Conservation (phyloP, 1,139 yeast genomes). For the Nadsonia commutata region DNA sequence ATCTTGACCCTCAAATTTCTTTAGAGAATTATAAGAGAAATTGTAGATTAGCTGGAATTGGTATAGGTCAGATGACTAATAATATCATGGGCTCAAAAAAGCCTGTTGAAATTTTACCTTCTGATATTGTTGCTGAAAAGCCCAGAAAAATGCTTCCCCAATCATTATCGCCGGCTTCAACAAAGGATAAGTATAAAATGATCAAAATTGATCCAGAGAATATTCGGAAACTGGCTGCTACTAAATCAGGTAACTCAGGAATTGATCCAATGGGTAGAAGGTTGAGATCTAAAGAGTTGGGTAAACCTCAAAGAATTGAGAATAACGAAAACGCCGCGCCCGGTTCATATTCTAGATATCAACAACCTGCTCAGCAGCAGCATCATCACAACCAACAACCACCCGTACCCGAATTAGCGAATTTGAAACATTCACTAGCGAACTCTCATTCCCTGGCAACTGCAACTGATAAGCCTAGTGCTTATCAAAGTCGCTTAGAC, state of each 20-base stretch:
- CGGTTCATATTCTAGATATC: too few species aligned
- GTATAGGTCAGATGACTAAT: background rate
- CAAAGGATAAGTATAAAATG: conserved; percentile 76
- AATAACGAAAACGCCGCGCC: background rate
- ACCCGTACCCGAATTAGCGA: background rate
- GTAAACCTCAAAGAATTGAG: conserved; percentile 2
- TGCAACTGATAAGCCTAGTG: background rate
- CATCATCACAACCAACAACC: too few species aligned
- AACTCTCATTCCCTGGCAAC: background rate
- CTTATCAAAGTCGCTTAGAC: background rate
- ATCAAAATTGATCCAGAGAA: conserved; percentile 18
- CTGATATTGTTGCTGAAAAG: conserved; percentile 56
- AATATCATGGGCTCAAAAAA: background rate
- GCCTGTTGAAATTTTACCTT: conserved; percentile 11
- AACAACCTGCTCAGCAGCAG: too few species aligned
- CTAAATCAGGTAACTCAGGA: background rate
- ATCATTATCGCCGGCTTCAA: conserved; percentile 84
- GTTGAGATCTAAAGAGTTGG: conserved; percentile 4
- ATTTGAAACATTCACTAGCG: background rate
- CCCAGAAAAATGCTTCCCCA: conserved; percentile 66
- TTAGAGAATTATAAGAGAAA: conserved; percentile 31
- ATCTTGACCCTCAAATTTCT: conserved; percentile 22
- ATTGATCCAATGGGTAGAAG: conserved; percentile 1
- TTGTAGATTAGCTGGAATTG: conserved; percentile 32
- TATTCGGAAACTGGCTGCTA: conserved; percentile 7